Percentiles rank a stretch among this genome's conserved stretches.
These are phyloP conservation scores for Vairimorpha ceranae DNA, from an alignment of 371 early-diverging fungal genomes.

Conservation along the genomic window DNA sequence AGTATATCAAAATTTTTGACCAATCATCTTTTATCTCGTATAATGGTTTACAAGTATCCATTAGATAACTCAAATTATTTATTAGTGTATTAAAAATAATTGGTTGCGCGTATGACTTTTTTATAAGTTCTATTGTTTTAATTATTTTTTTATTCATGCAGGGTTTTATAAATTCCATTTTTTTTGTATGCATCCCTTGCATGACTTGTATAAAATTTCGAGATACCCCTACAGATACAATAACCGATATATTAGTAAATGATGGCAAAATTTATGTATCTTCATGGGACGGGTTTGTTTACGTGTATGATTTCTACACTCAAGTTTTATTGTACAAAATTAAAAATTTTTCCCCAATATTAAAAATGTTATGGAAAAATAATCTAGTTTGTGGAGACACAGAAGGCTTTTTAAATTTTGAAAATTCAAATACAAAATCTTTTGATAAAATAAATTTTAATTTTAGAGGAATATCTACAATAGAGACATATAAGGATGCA, in stretches of 20 bases:
- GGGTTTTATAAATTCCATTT: too few relatives aligned
- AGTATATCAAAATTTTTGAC: conserved; percentile 38
- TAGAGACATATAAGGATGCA: not conserved
- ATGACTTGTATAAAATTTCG: not conserved
- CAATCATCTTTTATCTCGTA: conserved; percentile 47
- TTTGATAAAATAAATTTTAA: not conserved
- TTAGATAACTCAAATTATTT: conserved; percentile 15
- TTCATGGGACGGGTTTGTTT: not conserved
- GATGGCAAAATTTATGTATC: not conserved
- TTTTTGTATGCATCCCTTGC: not conserved
- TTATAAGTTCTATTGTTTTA: conserved; percentile 41
- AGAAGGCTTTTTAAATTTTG: not conserved
- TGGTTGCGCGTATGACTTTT: conserved; percentile 49
- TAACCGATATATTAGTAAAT: not conserved
- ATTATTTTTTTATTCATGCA: conserved; percentile 22
- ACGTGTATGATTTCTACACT: not conserved
- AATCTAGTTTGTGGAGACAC: not conserved
- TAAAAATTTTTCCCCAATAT: not conserved
- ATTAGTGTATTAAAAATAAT: conserved; percentile 46
- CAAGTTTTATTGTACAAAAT: not conserved
- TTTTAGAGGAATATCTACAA: not conserved
- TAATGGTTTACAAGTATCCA: not conserved
- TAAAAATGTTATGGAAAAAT: not conserved
- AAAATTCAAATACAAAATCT: not conserved
- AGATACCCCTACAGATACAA: not conserved